Percentiles rank a stretch among this genome's conserved stretches.
These are phyloP conservation scores for Fusarium sp. DNA, from an alignment of 2,329 filamentous ascomycete genomes.

Conservation along the genomic window DNA sequence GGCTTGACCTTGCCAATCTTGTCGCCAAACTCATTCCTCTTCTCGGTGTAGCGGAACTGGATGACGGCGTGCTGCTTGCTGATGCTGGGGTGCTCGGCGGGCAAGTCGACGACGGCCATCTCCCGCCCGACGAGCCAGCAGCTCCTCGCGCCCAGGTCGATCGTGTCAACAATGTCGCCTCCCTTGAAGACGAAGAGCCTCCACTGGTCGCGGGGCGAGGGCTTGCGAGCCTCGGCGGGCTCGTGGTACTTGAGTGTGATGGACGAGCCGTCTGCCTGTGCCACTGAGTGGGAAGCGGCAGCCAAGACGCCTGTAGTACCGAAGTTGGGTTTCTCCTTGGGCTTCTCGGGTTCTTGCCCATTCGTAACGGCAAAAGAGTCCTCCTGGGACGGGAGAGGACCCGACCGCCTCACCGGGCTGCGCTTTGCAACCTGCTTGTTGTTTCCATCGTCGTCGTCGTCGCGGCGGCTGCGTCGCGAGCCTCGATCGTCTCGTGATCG, in stretches of 20 bases:
- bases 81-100: constrained; percentile 89
- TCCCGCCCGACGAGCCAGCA: constrained; percentile 95
- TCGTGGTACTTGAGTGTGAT: constrained; percentile 97
- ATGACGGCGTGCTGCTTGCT: constrained; percentile 97
- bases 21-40: constrained; percentile 88
- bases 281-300: constrained; percentile 83
- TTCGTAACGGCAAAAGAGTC: constrained; percentile 69
- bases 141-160: constrained; percentile 80
- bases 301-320: constrained; percentile 84
- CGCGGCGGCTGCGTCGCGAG: constrained; percentile 42
- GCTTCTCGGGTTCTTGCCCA: constrained; percentile 62
- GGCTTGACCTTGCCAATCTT: constrained; percentile 83
- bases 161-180: constrained; percentile 81
- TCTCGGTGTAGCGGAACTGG: constrained; percentile 89
- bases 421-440: constrained; percentile 40
- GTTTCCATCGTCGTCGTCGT: constrained; percentile 29
- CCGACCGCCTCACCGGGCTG: constrained; percentile 50
- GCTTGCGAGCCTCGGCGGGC: constrained; percentile 91
- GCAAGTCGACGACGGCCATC: constrained; percentile 81
- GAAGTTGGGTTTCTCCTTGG: constrained; percentile 92
- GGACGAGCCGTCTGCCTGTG: constrained; percentile 77
- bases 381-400: constrained; percentile 70
- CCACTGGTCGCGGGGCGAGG: constrained; percentile 83
- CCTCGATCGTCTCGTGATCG: constrained; percentile 51
- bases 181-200: constrained; percentile 94